Evolutionary conservation across 768 basidiomycete species (phyloP).

Genomic region (Clathrus columnatus): DNA sequence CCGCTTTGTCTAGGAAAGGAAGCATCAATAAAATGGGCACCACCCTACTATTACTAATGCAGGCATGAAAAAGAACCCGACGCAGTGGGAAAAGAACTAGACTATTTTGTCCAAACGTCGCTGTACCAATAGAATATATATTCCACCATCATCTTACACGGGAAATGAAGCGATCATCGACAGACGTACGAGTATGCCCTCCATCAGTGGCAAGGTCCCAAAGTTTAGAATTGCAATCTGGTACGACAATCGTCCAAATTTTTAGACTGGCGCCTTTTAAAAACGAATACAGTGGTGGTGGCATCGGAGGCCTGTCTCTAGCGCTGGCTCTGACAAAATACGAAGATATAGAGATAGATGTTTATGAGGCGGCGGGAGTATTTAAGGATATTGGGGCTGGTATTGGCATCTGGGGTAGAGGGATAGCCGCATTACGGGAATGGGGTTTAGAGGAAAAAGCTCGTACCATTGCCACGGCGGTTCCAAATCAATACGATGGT

Average conservation of each 20-base stretch:
- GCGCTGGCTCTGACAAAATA: constrained; percentile 22
- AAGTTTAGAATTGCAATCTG: constrained; percentile 48
- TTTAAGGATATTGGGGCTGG: constrained; percentile 45
- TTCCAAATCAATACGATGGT: constrained; percentile 14
- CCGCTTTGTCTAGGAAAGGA: too few species aligned
- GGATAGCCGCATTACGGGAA: constrained; percentile 19
- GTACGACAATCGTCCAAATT: constrained; percentile 24
- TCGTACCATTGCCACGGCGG: constrained; percentile 19
- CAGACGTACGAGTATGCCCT: neutral
- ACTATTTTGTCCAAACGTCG: too few species aligned
- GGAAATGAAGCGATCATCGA: neutral
- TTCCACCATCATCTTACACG: neutral
- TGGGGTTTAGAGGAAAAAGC: constrained; percentile 20
- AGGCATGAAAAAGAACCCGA: too few species aligned
- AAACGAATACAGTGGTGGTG: constrained; percentile 18
- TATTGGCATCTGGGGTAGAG: constrained; percentile 23
- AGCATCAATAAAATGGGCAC: too few species aligned
- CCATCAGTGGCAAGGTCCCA: neutral
- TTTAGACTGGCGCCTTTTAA: neutral
- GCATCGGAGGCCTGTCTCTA: constrained; percentile 24
- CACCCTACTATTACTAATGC: too few species aligned
- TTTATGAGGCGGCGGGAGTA: constrained; percentile 29
- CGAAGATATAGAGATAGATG: constrained; percentile 19
- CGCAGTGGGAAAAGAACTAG: too few species aligned
- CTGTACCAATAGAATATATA: too few species aligned